Evolutionary conservation across 768 basidiomycete species (phyloP), one percentile per base, ranked within the genome.

Genomic region (Tylopilus balloui): DNA sequence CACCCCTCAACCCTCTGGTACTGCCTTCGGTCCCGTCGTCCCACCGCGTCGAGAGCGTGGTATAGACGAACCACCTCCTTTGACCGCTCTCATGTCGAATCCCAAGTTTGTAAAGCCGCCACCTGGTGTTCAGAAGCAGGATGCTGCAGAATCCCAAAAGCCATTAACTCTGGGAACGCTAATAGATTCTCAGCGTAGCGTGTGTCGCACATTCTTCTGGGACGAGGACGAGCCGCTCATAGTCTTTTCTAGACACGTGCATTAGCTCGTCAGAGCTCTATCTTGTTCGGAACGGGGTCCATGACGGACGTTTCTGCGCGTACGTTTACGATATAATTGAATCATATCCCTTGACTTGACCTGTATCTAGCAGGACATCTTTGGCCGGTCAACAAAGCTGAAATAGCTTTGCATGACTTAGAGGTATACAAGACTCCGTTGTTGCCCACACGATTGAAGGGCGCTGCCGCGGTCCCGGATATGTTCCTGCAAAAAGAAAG

Each of bases 361-460:
- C 54, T 36, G 24, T 37, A 15, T 45, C 23, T 17, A 60, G 58
- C 69, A 52, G 62, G 61, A 28, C 48, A 59, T 34, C 45, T 54
- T n/a, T 66, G 62, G 54, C 70, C 71, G 14, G 63, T 70, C 55
- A 79, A 74, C 37, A 73, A 80, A 15, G 81, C 85, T 17, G 83
- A 88, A 67, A 75, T 76, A 50, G 82, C 82, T 14, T 71, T 90
- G 6, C 81, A 84, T 36, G 83, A 86, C 56, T 70, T 88, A 38
- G 86, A 89, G 54, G 74, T 85, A 25, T 90, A 88, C 72, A 85
- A 83, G 68, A 90, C 85, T 1, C 88, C 88, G 6, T 75, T 90
- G 38, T 57, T 88, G 14, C 86, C 88, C 11, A 81, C 84, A n/a
- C 75, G 75, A 17, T 64, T 57, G 53, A 75, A 58, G 61, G 73